A percentile compares a stretch with the other conserved stretches of the same genome.
phyloP scores from a whole-genome alignment of 2,329 filamentous ascomycete species.

The Aureobasidium sp. region DNA sequence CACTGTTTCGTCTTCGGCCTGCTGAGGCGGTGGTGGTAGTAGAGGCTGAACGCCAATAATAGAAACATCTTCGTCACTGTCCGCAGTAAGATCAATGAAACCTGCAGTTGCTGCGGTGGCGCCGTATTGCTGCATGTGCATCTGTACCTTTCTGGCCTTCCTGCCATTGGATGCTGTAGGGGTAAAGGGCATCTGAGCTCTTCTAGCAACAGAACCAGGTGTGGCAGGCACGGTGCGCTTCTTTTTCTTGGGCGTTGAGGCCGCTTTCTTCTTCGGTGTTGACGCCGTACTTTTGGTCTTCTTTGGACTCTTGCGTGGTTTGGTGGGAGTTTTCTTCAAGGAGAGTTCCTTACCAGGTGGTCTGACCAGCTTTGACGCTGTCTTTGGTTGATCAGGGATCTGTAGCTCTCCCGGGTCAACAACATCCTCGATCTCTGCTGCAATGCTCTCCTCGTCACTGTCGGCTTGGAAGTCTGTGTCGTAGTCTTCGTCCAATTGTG shows the following conservation, averaged over 20 bases:
- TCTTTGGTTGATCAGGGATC: conserved; percentile 7
- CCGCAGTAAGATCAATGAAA: conserved; percentile 10
- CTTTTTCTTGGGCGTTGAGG: conserved; percentile 11
- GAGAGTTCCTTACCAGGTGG: conserved; percentile 10
- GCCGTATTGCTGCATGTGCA: conserved; percentile 3
- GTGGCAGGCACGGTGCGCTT: background rate
- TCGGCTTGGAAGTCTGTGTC: conserved; percentile 43
- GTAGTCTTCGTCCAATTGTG: conserved; percentile 29
- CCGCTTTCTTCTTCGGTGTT: conserved; percentile 6
- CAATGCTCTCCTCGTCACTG: conserved; percentile 24
- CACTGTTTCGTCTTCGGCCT: background rate
- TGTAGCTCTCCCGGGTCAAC: conserved; percentile 11
- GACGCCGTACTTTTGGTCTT: background rate
- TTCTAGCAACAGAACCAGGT: background rate
- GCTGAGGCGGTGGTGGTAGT: background rate
- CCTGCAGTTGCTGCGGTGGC: background rate
- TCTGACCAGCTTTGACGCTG: conserved; percentile 5
- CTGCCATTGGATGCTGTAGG: background rate
- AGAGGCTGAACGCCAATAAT: background rate
- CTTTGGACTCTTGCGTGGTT: conserved; percentile 5
- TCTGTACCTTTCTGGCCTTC: background rate
- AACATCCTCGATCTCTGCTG: conserved; percentile 20
- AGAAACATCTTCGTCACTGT: background rate
- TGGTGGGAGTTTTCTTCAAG: background rate
- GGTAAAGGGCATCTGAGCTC: background rate